Conservation (phyloP, 2,329 filamentous ascomycete species). For the Bimuria novae-zelandiae region DNA sequence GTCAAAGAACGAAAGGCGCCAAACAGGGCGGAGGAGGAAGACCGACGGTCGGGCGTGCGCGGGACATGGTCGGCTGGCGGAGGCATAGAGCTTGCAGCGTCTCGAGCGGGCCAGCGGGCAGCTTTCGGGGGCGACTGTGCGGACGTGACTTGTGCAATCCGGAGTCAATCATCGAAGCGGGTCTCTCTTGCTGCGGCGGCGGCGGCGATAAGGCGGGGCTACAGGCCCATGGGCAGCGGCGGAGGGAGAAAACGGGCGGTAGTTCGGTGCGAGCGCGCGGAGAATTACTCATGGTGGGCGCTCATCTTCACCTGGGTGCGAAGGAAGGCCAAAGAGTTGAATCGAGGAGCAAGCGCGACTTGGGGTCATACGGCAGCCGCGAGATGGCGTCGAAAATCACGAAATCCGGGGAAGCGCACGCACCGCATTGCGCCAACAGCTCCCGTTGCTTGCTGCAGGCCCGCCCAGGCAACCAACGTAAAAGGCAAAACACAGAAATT, state of each 20-base stretch:
- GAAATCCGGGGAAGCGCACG: too few relatives aligned
- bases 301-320: not conserved
- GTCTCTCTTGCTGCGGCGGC: too few relatives aligned
- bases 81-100: slow-evolving; percentile 42
- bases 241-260: not conserved
- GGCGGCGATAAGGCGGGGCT: slow-evolving; percentile 21
- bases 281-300: slow-evolving; percentile 2
- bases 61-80: slow-evolving; percentile 41
- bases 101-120: not conserved
- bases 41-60: slow-evolving; percentile 44
- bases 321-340: slow-evolving; percentile 2
- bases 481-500: too few relatives aligned
- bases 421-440: too few relatives aligned
- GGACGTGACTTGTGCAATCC: slow-evolving; percentile 14
- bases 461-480: too few relatives aligned
- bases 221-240: slow-evolving; percentile 18
- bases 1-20: slow-evolving; percentile 46
- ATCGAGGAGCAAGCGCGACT: not conserved
- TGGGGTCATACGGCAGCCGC: too few relatives aligned
- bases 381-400: too few relatives aligned
- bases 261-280: not conserved
- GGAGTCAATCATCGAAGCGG: slow-evolving; percentile 15
- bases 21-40: slow-evolving; percentile 45
- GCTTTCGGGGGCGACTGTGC: slow-evolving; percentile 11
- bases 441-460: too few relatives aligned